A percentile compares a stretch with the other conserved stretches of the same genome.
Evolutionary conservation across 768 basidiomycete species (phyloP).

Genomic region (Amanita fuliginea): DNA sequence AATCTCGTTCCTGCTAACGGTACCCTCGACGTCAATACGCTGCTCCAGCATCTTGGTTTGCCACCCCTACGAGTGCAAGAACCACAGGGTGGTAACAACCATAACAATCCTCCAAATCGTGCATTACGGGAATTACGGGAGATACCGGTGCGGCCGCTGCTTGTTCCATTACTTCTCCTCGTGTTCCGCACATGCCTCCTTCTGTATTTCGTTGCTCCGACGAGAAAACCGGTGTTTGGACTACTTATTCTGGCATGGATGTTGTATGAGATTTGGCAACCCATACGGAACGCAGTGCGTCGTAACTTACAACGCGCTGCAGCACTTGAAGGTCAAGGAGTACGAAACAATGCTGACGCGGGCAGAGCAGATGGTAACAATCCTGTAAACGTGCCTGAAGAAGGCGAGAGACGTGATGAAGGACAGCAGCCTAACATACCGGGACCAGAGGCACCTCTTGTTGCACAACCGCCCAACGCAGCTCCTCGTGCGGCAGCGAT

Average conservation of each 20-base stretch:
- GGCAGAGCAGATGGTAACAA: conserved; percentile 6
- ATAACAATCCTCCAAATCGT: conserved; percentile 21
- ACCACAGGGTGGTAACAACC: conserved; percentile 14
- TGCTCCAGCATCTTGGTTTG: conserved; percentile 57
- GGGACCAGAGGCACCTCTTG: background rate
- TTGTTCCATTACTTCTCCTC: conserved; percentile 61
- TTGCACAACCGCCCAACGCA: background rate
- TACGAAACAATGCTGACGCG: conserved; percentile 10
- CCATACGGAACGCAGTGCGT: conserved; percentile 37
- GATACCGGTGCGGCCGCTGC: conserved; percentile 53
- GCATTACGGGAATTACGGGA: conserved; percentile 35
- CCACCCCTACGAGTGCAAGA: conserved; percentile 30
- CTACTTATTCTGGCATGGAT: conserved; percentile 59
- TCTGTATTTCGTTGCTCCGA: conserved; percentile 69
- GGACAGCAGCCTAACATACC: conserved; percentile 8
- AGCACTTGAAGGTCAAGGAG: conserved; percentile 19
- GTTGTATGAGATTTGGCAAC: conserved; percentile 67
- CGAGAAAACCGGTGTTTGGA: conserved; percentile 61
- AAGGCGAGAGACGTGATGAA: conserved; percentile 10
- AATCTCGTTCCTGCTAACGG: background rate
- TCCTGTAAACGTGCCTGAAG: conserved; percentile 8
- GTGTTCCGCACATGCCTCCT: conserved; percentile 54
- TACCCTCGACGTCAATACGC: conserved; percentile 35
- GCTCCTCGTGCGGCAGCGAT: conserved; percentile 12
- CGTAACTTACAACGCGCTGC: conserved; percentile 25